Base-by-base conservation (phyloP, 257 asterid genomes). In the Catharanthus roseus region DNA sequence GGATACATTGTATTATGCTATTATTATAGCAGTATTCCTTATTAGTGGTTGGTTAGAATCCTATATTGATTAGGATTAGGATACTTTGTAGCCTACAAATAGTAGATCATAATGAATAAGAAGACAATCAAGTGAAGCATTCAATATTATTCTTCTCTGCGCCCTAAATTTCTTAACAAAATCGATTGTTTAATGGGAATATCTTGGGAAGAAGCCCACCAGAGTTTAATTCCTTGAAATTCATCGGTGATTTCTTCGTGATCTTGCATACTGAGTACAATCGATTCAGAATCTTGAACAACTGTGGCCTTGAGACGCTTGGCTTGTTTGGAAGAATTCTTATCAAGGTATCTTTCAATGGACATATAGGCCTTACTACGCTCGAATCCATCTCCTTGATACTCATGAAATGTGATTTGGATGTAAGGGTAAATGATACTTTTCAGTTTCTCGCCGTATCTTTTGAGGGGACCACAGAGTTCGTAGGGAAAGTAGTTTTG, bases 191-290 rank as follows among this genome's bases (percentile, higher is more conserved):
- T 3, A 16, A 28, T 21, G 1, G 80, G 61, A 0, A 24, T 39
- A n/a, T 57, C 8, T 3, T 57, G 72, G 19, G 12, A 38, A 26
- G 89, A 86, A 38, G 86, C 23, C 95, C 95, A 88, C 85, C 86
- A 77, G 6, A 86, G 77, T 56, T 82, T 80, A 47, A 83, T 49
- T 10, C 86, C 90, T 16, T 26, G 0, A 65, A 29, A 88, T 28
- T 75, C 81, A 39, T 88, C 95, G 23, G 79, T 72, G 72, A 85
- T 87, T 77, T 86, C 92, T 68, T 88, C 87, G 45, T 77, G 69
- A 10, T 85, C 83, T n/a, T 80, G 86, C 89, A 88, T 88, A 62
- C 77, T 72, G 11, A 86, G 85, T 4, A 88, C 86, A 58, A 86
- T 50, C 42, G 85, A 44, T 11, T 85, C 84, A 21, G 74, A 75